phyloP scores from a whole-genome alignment of 2,329 filamentous ascomycete species.

The Rhexocercosporidium sp. region DNA sequence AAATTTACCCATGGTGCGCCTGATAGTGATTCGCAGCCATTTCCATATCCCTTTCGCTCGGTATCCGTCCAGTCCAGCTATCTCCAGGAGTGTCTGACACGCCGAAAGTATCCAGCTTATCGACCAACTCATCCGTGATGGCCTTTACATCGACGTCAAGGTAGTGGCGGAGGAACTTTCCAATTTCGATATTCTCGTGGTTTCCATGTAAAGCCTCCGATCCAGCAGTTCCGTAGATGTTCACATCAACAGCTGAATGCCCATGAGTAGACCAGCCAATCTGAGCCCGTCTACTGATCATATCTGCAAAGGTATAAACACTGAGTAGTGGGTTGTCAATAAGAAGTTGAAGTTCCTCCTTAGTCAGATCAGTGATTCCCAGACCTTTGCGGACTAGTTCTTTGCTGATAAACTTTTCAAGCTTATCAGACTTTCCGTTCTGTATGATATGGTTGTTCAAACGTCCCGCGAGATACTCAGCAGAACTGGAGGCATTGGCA shows the following conservation, averaged over 20 bases:
- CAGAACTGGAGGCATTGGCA: constrained; percentile 76
- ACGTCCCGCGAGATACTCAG: constrained; percentile 70
- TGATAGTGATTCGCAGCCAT: constrained; percentile 22
- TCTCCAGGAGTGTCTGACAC: constrained; percentile 11
- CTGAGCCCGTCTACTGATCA: constrained; percentile 86
- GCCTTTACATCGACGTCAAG: constrained; percentile 78
- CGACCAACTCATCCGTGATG: constrained; percentile 73
- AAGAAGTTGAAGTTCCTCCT: constrained; percentile 72
- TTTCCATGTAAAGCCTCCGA: constrained; percentile 76
- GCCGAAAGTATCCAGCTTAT: constrained; percentile 31
- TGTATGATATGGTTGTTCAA: constrained; percentile 62
- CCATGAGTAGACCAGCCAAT: constrained; percentile 95
- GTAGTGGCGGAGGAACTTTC: constrained; percentile 79
- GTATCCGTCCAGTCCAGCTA: constrained; percentile 36
- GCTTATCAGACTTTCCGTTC: constrained; percentile 43
- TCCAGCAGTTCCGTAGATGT: constrained; percentile 85
- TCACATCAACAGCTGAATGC: constrained; percentile 92
- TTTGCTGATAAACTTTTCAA: constrained; percentile 67
- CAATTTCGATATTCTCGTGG: constrained; percentile 93
- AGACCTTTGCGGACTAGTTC: constrained; percentile 72
- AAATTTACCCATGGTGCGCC: background rate
- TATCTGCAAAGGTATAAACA: constrained; percentile 72
- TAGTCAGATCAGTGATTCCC: constrained; percentile 75
- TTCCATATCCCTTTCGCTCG: constrained; percentile 33
- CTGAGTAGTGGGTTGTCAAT: constrained; percentile 61